A percentile compares a stretch with the other conserved stretches of the same genome.
Evolutionary conservation across 768 basidiomycete genomes (phyloP).

Genomic region (Daedaleopsis nitida): DNA sequence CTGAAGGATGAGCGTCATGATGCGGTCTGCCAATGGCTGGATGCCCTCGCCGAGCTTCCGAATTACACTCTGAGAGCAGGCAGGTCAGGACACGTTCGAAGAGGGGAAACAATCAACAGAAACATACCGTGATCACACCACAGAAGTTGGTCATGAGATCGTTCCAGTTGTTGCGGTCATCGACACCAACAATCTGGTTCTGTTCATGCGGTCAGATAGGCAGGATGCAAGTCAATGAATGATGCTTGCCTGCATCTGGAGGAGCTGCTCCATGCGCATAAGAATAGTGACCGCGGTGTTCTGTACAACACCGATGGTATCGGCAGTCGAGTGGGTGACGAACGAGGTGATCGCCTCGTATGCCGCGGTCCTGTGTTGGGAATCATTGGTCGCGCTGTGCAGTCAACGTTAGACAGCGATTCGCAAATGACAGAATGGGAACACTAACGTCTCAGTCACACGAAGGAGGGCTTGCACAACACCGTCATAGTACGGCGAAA

Average conservation of each 20-base stretch:
- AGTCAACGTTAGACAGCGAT: neutral
- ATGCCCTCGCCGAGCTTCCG: conserved; percentile 84
- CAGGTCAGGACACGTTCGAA: neutral
- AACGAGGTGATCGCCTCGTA: conserved; percentile 95
- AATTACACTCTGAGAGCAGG: conserved; percentile 63
- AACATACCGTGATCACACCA: conserved; percentile 73
- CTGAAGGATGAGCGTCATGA: conserved; percentile 89
- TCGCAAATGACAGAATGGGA: neutral
- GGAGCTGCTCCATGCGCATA: conserved; percentile 86
- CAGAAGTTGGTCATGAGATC: conserved; percentile 96
- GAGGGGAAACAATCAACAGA: neutral
- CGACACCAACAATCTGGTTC: conserved; percentile 92
- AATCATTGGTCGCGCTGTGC: conserved; percentile 75
- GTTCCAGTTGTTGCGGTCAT: conserved; percentile 99
- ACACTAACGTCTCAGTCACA: conserved; percentile 80
- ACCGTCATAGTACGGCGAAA: conserved; percentile 89
- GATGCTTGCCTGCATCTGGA: conserved; percentile 72
- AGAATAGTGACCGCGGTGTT: conserved; percentile 82
- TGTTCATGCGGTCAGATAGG: conserved; percentile 31
- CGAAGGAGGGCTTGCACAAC: conserved; percentile 82
- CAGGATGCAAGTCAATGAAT: neutral
- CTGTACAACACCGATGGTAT: conserved; percentile 79
- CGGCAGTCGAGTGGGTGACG: conserved; percentile 75
- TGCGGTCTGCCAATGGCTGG: conserved; percentile 86
- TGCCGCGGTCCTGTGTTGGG: conserved; percentile 91